Percentiles rank a stretch among this genome's conserved stretches.
Evolutionary conservation across 805 yeast genomes (phyloP).

Genomic region (Pichia rugopelliculosa): DNA sequence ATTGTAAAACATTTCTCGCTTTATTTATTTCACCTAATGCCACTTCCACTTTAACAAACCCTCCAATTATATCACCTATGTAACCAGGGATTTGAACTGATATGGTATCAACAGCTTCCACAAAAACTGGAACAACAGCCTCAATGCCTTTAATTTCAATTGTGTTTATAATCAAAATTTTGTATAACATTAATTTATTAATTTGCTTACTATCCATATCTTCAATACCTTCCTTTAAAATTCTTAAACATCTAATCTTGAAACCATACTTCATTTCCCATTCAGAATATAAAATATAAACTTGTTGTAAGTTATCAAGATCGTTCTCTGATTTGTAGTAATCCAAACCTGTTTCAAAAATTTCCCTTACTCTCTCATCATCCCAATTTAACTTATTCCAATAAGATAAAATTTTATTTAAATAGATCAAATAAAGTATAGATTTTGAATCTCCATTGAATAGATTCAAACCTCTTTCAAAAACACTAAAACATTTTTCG

Average conservation of each 20-base stretch:
- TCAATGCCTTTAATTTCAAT: constrained; percentile 33
- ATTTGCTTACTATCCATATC: constrained; percentile 18
- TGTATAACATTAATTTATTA: constrained; percentile 36
- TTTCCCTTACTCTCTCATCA: constrained; percentile 55
- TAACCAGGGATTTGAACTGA: constrained; percentile 24
- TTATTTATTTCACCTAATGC: constrained; percentile 45
- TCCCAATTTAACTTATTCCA: constrained; percentile 28
- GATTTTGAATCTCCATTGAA: constrained; percentile 57
- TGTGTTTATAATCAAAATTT: constrained; percentile 35
- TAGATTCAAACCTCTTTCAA: constrained; percentile 57
- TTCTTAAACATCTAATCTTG: constrained; percentile 39
- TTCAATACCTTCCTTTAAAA: constrained; percentile 37
- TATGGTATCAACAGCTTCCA: constrained; percentile 37
- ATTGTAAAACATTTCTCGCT: constrained; percentile 55
- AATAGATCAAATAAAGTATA: constrained; percentile 67
- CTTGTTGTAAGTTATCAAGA: constrained; percentile 37
- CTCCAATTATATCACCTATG: constrained; percentile 36
- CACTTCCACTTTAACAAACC: constrained; percentile 54
- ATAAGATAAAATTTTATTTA: constrained; percentile 40
- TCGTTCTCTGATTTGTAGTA: constrained; percentile 1
- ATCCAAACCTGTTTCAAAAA: constrained; percentile 62
- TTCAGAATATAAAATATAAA: constrained; percentile 49
- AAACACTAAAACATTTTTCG: constrained; percentile 50
- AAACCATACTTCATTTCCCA: constrained; percentile 56
- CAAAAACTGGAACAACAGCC: constrained; percentile 42